phyloP scores from a whole-genome alignment of 371 early-diverging fungal genomes.

The Mucor piriformis region DNA sequence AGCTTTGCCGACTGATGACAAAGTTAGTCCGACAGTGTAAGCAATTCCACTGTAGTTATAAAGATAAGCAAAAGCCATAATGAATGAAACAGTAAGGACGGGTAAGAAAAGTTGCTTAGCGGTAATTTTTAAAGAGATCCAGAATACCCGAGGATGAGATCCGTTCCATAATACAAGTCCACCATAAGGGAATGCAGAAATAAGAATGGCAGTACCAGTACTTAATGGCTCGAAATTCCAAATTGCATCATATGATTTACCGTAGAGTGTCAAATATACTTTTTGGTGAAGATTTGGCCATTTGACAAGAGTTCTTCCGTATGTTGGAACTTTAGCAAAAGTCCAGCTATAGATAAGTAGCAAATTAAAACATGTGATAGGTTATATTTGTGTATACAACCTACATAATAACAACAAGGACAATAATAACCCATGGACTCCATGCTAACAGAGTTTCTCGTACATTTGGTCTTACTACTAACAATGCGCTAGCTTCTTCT shows the following conservation, averaged over 20 bases:
- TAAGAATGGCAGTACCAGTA: constrained; percentile 52
- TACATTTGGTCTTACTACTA: constrained; percentile 32
- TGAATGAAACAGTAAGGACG: constrained; percentile 48
- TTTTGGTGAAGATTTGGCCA: constrained; percentile 48
- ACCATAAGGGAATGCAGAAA: constrained; percentile 34
- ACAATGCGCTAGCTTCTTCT: background rate
- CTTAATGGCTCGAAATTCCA: constrained; percentile 56
- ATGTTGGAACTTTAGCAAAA: constrained; percentile 33
- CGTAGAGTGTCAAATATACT: constrained; percentile 49
- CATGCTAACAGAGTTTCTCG: constrained; percentile 44
- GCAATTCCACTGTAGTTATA: constrained; percentile 55
- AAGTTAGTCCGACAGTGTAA: constrained; percentile 49
- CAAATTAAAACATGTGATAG: background rate
- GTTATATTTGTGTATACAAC: background rate
- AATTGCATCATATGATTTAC: constrained; percentile 46
- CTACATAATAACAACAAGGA: constrained; percentile 49
- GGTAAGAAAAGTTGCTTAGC: constrained; percentile 43
- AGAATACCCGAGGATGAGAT: constrained; percentile 30
- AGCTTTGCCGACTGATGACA: constrained; percentile 50
- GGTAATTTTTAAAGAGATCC: constrained; percentile 30
- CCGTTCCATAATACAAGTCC: constrained; percentile 40
- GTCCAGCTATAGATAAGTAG: constrained; percentile 32
- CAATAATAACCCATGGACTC: constrained; percentile 53
- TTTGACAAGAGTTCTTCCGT: constrained; percentile 36
- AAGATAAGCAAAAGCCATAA: constrained; percentile 55